A percentile compares a stretch with the other conserved stretches of the same genome.
phyloP scores from a whole-genome alignment of 805 yeast species.

The Candida silvicultrix region DNA sequence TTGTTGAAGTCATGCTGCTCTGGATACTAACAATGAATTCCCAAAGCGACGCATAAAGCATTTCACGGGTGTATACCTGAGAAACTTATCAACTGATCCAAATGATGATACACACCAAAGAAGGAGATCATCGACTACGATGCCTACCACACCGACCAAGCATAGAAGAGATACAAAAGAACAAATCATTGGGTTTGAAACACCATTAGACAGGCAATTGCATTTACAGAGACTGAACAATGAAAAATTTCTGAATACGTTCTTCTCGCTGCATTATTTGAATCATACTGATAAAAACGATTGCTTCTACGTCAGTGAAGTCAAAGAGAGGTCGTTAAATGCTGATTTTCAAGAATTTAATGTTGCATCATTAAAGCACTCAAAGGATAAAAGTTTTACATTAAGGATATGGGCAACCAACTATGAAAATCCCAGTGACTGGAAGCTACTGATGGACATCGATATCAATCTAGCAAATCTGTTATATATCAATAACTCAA shows the following conservation, averaged over 20 bases:
- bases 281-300: conserved; percentile 16
- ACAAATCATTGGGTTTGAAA: conserved; percentile 6
- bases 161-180: conserved; percentile 12
- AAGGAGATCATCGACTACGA: neutral
- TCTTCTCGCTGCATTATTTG: conserved; percentile 28
- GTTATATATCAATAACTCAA: conserved; percentile 25
- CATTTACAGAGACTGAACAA: conserved; percentile 23
- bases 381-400: conserved; percentile 6
- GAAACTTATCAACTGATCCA: conserved; percentile 9
- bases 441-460: conserved; percentile 20
- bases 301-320: conserved; percentile 30
- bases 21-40: neutral
- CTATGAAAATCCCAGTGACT: conserved; percentile 5
- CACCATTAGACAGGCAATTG: conserved; percentile 19
- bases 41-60: conserved; percentile 18
- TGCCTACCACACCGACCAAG: conserved; percentile 2
- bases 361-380: conserved; percentile 5
- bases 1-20: neutral
- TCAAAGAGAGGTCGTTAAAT: conserved; percentile 20
- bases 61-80: conserved; percentile 11
- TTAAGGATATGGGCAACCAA: conserved; percentile 18
- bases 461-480: conserved; percentile 25
- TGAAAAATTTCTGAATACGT: conserved; percentile 25
- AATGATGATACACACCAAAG: neutral
- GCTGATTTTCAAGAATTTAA: conserved; percentile 25